Percentiles rank a stretch among this genome's conserved stretches.
Conservation (phyloP, 495 filamentous ascomycete species). For the Staphylotrichum tortipilum region DNA sequence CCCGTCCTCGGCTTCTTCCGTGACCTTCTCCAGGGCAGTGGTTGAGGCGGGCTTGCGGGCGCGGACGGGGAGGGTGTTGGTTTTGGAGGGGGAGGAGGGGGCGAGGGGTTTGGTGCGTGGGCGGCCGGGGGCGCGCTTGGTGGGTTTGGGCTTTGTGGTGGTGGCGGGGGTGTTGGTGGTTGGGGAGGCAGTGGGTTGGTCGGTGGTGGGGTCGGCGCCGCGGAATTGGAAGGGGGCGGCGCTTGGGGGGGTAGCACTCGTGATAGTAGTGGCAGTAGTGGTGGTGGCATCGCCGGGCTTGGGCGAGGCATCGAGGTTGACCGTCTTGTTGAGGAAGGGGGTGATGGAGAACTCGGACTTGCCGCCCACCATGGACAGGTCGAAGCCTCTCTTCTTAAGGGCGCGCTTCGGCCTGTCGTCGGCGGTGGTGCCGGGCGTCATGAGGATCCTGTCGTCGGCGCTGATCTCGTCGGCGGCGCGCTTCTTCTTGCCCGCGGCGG, state of each 20-base stretch:
- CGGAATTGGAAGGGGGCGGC: conserved; percentile 8
- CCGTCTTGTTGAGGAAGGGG: conserved; percentile 76
- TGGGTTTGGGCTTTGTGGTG: neutral
- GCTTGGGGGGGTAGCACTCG: no score
- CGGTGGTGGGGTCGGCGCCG: conserved; percentile 3
- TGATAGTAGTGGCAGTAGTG: no score
- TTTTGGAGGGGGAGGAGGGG: conserved; percentile 32
- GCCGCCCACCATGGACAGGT: conserved; percentile 57
- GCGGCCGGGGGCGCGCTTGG: conserved; percentile 32
- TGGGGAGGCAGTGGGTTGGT: neutral
- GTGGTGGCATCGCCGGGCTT: conserved; percentile 1
- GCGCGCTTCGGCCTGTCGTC: conserved; percentile 27
- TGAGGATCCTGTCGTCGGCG: conserved; percentile 26
- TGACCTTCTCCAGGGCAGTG: conserved; percentile 39
- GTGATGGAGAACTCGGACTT: conserved; percentile 91
- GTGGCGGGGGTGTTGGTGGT: neutral
- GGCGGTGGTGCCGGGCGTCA: conserved; percentile 28
- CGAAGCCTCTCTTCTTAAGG: conserved; percentile 44
- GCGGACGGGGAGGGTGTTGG: conserved; percentile 31
- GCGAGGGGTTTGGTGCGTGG: conserved; percentile 29
- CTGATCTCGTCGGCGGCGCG: conserved; percentile 25
- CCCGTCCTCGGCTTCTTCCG: conserved; percentile 31
- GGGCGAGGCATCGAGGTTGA: conserved; percentile 30
- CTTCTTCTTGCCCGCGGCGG: conserved; percentile 35
- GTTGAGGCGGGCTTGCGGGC: conserved; percentile 14